Percentiles rank a stretch among this genome's conserved stretches.
Conservation (phyloP, 768 basidiomycete species). For the Hypsizygus marmoreus region DNA sequence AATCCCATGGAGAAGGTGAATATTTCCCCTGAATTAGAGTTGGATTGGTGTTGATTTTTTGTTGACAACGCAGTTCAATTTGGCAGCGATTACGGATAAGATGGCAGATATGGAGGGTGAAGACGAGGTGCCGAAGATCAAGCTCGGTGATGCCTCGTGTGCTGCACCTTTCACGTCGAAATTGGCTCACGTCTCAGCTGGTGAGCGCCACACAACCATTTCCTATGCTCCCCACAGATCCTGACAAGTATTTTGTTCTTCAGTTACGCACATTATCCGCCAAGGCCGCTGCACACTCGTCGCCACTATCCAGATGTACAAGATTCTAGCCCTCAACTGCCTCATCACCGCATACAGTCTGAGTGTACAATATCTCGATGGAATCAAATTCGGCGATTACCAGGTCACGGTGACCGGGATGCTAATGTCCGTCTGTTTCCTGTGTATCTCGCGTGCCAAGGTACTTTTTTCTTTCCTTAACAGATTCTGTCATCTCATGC, state of each 20-base stretch:
- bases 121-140: conserved; percentile 95
- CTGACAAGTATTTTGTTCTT: conserved; percentile 18
- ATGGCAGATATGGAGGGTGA: conserved; percentile 94
- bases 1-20: conserved; percentile 92
- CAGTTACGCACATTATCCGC: conserved; percentile 95
- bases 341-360: conserved; percentile 98
- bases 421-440: conserved; percentile 98
- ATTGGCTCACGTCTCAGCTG: conserved; percentile 93
- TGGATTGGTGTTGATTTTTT: neutral
- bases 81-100: conserved; percentile 77
- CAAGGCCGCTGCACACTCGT: conserved; percentile 99
- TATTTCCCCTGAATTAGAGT: conserved; percentile 12
- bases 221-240: neutral
- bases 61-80: conserved; percentile 58
- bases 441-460: conserved; percentile 97
- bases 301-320: conserved; percentile 99
- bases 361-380: conserved; percentile 96
- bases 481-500: neutral
- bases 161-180: conserved; percentile 99
- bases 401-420: conserved; percentile 96
- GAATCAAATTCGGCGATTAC: conserved; percentile 99
- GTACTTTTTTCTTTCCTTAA: conserved; percentile 42
- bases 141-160: conserved; percentile 98
- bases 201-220: too few relatives aligned
- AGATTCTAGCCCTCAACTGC: conserved; percentile 96